Conservation (phyloP, 1,139 yeast genomes). For the Kodamaea sp. region DNA sequence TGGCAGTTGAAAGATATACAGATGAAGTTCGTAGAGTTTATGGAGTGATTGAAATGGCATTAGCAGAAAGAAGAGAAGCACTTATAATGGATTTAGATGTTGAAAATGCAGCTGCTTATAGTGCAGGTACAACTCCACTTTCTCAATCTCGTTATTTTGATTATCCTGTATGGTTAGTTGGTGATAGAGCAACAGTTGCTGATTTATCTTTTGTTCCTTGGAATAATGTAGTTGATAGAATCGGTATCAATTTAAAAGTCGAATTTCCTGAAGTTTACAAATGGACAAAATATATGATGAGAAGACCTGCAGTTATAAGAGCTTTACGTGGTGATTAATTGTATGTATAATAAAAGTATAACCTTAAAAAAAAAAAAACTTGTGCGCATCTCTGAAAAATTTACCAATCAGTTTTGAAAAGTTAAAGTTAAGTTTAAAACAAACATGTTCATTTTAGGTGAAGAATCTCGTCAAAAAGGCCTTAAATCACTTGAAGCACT, state of each 20-base stretch:
- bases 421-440: background rate
- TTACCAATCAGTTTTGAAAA: background rate
- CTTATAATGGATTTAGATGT: constrained; percentile 85
- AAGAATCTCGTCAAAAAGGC: constrained; percentile 22
- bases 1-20: constrained; percentile 87
- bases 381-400: background rate
- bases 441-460: constrained; percentile 27
- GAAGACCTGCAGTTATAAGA: constrained; percentile 77
- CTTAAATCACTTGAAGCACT: constrained; percentile 36
- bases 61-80: constrained; percentile 90
- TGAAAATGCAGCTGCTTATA: constrained; percentile 84
- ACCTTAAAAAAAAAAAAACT: background rate
- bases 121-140: constrained; percentile 84
- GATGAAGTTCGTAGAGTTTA: constrained; percentile 93
- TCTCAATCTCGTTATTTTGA: constrained; percentile 85
- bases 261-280: constrained; percentile 95
- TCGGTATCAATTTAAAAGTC: constrained; percentile 79
- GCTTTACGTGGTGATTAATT: constrained; percentile 63
- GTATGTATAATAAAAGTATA: constrained; percentile 1
- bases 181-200: constrained; percentile 86
- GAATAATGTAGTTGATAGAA: constrained; percentile 93
- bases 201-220: constrained; percentile 93
- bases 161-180: constrained; percentile 93
- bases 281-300: constrained; percentile 93
- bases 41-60: constrained; percentile 92